Evolutionary conservation across 331 rosid species (phyloP).

Genomic region (Quercus lobata): DNA sequence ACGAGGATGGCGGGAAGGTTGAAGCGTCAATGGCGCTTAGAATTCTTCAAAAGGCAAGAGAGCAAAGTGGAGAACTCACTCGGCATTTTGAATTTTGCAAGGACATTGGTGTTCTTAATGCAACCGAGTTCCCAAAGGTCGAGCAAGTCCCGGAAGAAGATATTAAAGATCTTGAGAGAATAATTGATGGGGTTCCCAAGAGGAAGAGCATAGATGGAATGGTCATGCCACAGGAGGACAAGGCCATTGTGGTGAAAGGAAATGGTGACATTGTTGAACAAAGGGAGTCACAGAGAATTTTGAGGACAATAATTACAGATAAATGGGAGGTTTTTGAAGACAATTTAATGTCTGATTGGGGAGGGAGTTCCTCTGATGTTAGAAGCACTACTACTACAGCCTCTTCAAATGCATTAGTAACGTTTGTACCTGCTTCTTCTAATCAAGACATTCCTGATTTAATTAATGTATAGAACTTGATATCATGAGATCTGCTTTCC

Average conservation of each 20-base stretch:
- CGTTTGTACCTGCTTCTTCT: conserved; percentile 20
- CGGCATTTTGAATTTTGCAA: conserved; percentile 48
- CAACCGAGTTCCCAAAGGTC: conserved; percentile 49
- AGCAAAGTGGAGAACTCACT: conserved; percentile 46
- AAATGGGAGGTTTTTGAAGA: conserved; percentile 82
- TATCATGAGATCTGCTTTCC: background rate
- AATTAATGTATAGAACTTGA: conserved; percentile 53
- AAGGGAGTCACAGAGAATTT: conserved; percentile 10
- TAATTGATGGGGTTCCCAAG: conserved; percentile 33
- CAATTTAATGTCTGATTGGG: conserved; percentile 10
- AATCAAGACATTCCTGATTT: conserved; percentile 63
- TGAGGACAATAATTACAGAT: conserved; percentile 65
- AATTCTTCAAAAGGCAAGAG: conserved; percentile 44
- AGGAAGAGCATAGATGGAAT: conserved; percentile 2
- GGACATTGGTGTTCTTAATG: conserved; percentile 58
- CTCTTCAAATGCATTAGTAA: conserved; percentile 23
- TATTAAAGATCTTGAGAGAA: conserved; percentile 44
- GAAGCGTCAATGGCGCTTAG: conserved; percentile 51
- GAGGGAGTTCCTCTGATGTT: background rate
- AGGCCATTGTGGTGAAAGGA: conserved; percentile 17
- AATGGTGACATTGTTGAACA: background rate
- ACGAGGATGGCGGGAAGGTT: conserved; percentile 31
- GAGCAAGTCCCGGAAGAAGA: conserved; percentile 52
- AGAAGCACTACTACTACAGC: background rate
- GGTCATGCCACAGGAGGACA: background rate